Evolutionary conservation across 495 filamentous ascomycete genomes (phyloP).

Genomic region (Aspergillus cristatus): DNA sequence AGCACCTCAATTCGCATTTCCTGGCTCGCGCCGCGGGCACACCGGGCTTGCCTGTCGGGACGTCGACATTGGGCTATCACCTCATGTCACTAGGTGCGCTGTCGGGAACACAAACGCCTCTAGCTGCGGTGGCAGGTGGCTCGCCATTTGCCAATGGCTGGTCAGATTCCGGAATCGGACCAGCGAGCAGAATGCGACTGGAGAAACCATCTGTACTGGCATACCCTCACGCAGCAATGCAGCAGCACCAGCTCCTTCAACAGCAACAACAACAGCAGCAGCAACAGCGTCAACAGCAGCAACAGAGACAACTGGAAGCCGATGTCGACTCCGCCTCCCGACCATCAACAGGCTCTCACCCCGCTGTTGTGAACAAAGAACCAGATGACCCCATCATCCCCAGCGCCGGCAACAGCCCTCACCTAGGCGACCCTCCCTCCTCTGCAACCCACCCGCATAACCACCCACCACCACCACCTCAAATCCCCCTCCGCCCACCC

Average conservation of each 20-base stretch:
- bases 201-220: neutral
- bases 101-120: constrained; percentile 77
- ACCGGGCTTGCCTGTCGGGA: constrained; percentile 74
- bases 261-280: constrained; percentile 16
- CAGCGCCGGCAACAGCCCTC: constrained; percentile 7
- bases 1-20: constrained; percentile 51
- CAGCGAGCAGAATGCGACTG: constrained; percentile 8
- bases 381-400: constrained; percentile 4
- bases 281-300: constrained; percentile 12
- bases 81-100: constrained; percentile 63
- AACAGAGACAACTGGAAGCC: constrained; percentile 3
- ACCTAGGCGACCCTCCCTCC: constrained; percentile 19
- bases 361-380: constrained; percentile 2
- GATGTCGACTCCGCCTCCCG: constrained; percentile 9
- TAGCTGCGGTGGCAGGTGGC: constrained; percentile 76
- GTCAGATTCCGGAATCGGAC: constrained; percentile 28
- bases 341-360: constrained; percentile 15
- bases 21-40: constrained; percentile 52
- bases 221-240: constrained; percentile 5
- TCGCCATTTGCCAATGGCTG: constrained; percentile 44
- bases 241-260: constrained; percentile 11
- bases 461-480: too few species aligned
- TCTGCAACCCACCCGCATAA: constrained; percentile 1
- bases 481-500: constrained; percentile 5
- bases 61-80: constrained; percentile 85